Conservation (phyloP, 805 yeast species). For the Myxozyma sirexii region DNA sequence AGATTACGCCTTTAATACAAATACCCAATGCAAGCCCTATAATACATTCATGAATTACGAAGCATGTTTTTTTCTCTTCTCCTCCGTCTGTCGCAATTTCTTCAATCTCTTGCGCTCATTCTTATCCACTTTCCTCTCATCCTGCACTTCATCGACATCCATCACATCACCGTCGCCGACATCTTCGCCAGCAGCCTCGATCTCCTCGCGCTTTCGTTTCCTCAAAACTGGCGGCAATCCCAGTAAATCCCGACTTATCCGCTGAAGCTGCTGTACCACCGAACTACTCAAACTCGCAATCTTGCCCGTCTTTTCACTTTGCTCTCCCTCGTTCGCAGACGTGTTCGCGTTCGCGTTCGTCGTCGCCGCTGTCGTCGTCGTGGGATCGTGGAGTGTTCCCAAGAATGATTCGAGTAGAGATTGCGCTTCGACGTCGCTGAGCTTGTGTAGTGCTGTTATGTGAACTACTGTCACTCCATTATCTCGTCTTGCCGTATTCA, state of each 20-base stretch:
- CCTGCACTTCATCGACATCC: conserved; percentile 21
- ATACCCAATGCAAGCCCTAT: background rate
- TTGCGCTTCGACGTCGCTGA: conserved; percentile 37
- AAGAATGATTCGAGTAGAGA: conserved; percentile 37
- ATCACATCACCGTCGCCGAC: background rate
- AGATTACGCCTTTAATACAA: no score
- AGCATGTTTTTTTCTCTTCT: conserved; percentile 12
- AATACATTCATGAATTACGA: background rate
- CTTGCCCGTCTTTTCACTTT: background rate
- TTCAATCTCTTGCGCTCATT: conserved; percentile 31
- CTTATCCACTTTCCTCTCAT: conserved; percentile 22
- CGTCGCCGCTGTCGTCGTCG: background rate
- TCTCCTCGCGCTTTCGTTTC: conserved; percentile 25
- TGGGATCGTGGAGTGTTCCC: conserved; percentile 41
- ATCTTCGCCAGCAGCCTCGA: background rate
- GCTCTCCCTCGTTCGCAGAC: background rate
- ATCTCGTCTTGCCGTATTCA: conserved; percentile 16
- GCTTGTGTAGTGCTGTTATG: conserved; percentile 25
- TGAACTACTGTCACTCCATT: conserved; percentile 36
- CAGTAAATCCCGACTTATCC: conserved; percentile 75
- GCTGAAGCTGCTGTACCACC: conserved; percentile 61
- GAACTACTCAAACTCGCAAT: conserved; percentile 44
- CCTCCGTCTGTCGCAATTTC: conserved; percentile 28
- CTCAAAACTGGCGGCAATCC: conserved; percentile 67
- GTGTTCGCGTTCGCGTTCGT: background rate